A percentile compares a stretch with the other conserved stretches of the same genome.
Evolutionary conservation across 1,284 basidiomycete species (phyloP).

Genomic region (Moesziomyces antarcticus): DNA sequence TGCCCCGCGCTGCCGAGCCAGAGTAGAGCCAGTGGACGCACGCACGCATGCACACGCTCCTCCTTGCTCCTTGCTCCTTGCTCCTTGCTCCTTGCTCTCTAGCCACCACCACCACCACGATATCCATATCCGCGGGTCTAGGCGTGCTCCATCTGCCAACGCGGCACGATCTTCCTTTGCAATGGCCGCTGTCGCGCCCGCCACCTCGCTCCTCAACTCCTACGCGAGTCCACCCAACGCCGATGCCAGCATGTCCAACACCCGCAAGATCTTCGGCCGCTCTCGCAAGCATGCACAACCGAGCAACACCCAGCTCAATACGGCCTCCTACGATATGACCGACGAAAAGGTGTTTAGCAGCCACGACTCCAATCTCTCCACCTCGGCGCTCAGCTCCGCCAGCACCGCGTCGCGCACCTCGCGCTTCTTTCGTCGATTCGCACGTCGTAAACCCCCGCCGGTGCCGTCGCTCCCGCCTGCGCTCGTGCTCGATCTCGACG

Average conservation of each 20-base stretch:
- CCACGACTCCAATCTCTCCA: constrained; percentile 22
- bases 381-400: constrained; percentile 23
- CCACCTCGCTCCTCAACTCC: background rate
- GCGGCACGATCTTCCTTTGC: background rate
- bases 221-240: background rate
- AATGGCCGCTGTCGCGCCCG: constrained; percentile 28
- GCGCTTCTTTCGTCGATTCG: constrained; percentile 33
- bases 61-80: too few relatives aligned
- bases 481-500: constrained; percentile 35
- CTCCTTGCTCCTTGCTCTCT: background rate
- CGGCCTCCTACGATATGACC: background rate
- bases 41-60: background rate
- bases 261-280: constrained; percentile 34
- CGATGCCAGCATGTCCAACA: constrained; percentile 10
- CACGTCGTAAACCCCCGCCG: constrained; percentile 20
- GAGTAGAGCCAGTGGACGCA: background rate
- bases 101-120: background rate
- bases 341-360: constrained; percentile 19
- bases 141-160: too few relatives aligned
- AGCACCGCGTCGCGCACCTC: constrained; percentile 25
- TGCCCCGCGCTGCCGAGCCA: too few relatives aligned
- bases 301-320: background rate
- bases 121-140: too few relatives aligned
- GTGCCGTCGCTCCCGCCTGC: constrained; percentile 41
- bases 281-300: constrained; percentile 18